Conservation (phyloP, 176 grass and related monocot genomes). For the Cocos nucifera region DNA sequence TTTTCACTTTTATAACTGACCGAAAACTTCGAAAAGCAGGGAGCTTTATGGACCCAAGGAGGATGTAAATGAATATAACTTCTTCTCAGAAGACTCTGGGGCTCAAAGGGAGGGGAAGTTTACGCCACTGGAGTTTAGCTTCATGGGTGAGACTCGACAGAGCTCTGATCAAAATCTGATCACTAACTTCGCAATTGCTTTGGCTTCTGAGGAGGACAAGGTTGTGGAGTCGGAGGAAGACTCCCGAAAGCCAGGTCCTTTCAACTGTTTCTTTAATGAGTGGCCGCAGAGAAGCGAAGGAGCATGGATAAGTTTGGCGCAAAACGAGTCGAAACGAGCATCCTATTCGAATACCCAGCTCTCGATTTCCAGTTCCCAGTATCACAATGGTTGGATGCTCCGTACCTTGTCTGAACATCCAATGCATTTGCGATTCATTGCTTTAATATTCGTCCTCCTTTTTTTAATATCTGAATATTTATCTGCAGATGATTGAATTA, state of each 20-base stretch:
- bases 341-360: constrained; percentile 3
- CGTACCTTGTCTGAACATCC: too few species aligned
- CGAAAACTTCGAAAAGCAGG: neutral
- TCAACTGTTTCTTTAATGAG: constrained; percentile 34
- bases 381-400: too few species aligned
- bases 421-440: too few species aligned
- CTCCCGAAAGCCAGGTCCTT: constrained; percentile 14
- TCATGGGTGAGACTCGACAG: neutral
- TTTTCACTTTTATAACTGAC: neutral
- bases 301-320: constrained; percentile 3
- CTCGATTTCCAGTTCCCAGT: constrained; percentile 2
- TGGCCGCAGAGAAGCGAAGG: neutral
- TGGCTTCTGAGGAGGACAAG: constrained; percentile 15
- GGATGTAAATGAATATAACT: constrained; percentile 15
- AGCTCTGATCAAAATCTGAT: neutral
- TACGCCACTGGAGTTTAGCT: neutral
- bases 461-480: too few species aligned
- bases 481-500: too few species aligned
- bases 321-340: neutral
- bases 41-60: constrained; percentile 13
- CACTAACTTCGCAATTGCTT: constrained; percentile 9
- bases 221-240: neutral
- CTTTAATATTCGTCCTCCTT: too few species aligned
- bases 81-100: neutral
- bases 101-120: neutral